Percentiles rank a stretch among this genome's conserved stretches.
Evolutionary conservation across 495 filamentous ascomycete species (phyloP).

Genomic region (Apodospora peruviana): DNA sequence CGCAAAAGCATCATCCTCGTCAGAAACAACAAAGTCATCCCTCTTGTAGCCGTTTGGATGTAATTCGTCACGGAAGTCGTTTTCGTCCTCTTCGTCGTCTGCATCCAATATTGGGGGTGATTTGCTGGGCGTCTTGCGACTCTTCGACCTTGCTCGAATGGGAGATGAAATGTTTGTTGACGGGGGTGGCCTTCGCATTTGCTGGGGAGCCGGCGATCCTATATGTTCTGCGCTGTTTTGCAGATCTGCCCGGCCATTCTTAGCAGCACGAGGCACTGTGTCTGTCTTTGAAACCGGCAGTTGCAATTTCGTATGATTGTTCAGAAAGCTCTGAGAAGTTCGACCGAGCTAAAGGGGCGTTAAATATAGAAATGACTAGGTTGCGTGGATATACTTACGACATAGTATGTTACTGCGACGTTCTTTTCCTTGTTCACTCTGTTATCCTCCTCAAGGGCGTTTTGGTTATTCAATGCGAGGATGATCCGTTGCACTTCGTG

Average conservation of each 20-base stretch:
- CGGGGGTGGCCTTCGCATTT: slow-evolving; percentile 42
- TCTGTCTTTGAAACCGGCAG: slow-evolving; percentile 15
- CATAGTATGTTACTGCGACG: slow-evolving; percentile 34
- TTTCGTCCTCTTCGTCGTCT: slow-evolving; percentile 31
- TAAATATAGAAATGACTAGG: not conserved
- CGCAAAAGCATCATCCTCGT: slow-evolving; percentile 53
- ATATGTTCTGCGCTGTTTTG: slow-evolving; percentile 14
- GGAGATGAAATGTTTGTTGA: slow-evolving; percentile 90
- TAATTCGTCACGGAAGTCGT: slow-evolving; percentile 24
- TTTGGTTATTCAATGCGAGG: slow-evolving; percentile 34
- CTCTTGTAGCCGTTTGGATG: slow-evolving; percentile 41
- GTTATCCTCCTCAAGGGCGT: slow-evolving; percentile 45
- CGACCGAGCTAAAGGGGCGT: slow-evolving; percentile 32
- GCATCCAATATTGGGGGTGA: slow-evolving; percentile 14
- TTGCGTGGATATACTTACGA: slow-evolving; percentile 17
- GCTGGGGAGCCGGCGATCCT: slow-evolving; percentile 54
- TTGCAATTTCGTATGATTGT: slow-evolving; percentile 14
- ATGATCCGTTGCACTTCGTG: slow-evolving; percentile 45
- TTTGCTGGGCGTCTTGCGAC: slow-evolving; percentile 42
- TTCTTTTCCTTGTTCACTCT: slow-evolving; percentile 24
- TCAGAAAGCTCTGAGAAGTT: slow-evolving; percentile 23
- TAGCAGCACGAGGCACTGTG: slow-evolving; percentile 10
- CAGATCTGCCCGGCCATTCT: not conserved
- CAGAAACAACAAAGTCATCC: slow-evolving; percentile 49
- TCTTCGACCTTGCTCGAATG: slow-evolving; percentile 35